Conservation (phyloP, 2,329 filamentous ascomycete genomes). For the Nannizziopsis barbatae region DNA sequence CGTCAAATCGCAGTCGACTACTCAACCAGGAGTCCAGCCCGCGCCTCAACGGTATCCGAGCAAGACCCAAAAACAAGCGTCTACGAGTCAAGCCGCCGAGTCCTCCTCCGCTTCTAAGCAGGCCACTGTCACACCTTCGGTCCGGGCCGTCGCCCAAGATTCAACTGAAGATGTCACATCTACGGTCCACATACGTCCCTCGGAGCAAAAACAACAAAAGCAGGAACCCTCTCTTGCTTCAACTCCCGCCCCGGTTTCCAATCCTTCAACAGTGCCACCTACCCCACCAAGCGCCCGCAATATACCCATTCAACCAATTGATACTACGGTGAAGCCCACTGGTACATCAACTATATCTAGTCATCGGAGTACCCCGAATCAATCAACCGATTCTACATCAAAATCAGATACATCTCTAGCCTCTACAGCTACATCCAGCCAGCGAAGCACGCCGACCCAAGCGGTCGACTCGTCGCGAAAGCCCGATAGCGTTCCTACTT, state of each 20-base stretch:
- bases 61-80: slow-evolving; percentile 61
- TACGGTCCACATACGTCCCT: not conserved
- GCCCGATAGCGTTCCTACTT: not conserved
- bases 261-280: not conserved
- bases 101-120: slow-evolving; percentile 4
- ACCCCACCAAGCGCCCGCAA: not conserved
- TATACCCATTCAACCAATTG: no score
- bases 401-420: no score
- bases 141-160: slow-evolving; percentile 5
- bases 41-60: slow-evolving; percentile 47
- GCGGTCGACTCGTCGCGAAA: no score
- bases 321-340: no score
- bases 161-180: not conserved
- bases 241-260: not conserved
- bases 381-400: no score
- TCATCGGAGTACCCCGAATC: not conserved
- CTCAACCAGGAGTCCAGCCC: not conserved
- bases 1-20: slow-evolving; percentile 19
- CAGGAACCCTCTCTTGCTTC: not conserved
- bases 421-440: no score
- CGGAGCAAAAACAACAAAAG: not conserved
- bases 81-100: slow-evolving; percentile 19
- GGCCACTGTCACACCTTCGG: not conserved
- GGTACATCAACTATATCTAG: not conserved
- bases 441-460: no score